These are phyloP conservation scores for Solanum etuberosum DNA, from an alignment of 257 asterid species.

Conservation along the genomic window DNA sequence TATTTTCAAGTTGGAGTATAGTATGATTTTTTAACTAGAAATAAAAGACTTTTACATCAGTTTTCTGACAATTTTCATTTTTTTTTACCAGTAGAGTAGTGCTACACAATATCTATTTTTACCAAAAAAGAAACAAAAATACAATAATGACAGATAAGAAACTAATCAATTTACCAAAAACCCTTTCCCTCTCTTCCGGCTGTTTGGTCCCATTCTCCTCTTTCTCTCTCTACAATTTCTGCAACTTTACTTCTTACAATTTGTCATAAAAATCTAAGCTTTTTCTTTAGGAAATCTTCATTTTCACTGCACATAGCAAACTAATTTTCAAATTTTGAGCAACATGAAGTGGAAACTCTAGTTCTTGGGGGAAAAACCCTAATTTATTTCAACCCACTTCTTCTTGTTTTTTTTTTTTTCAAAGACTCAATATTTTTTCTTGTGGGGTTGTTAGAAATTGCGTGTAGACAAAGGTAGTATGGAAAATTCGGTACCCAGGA, in stretches of 20 bases:
- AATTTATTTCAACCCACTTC: neutral
- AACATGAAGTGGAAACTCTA: neutral
- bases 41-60: neutral
- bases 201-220: neutral
- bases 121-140: neutral
- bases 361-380: neutral
- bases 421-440: neutral
- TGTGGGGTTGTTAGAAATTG: neutral
- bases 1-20: neutral
- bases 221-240: neutral
- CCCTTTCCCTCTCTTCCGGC: neutral
- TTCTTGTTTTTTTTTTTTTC: neutral
- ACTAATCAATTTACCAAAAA: neutral
- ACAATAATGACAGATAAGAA: neutral
- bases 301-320: neutral
- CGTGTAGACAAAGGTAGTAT: neutral
- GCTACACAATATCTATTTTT: neutral
- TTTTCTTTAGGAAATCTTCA: neutral
- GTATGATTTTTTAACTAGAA: neutral
- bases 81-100: neutral
- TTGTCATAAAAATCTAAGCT: neutral
- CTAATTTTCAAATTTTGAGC: neutral
- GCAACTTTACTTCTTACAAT: neutral
- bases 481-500: conserved; percentile 33
- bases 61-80: neutral